Evolutionary conservation across 345 rosid species (phyloP), one percentile per base, ranked within the genome.

Genomic region (Brassica incana): DNA sequence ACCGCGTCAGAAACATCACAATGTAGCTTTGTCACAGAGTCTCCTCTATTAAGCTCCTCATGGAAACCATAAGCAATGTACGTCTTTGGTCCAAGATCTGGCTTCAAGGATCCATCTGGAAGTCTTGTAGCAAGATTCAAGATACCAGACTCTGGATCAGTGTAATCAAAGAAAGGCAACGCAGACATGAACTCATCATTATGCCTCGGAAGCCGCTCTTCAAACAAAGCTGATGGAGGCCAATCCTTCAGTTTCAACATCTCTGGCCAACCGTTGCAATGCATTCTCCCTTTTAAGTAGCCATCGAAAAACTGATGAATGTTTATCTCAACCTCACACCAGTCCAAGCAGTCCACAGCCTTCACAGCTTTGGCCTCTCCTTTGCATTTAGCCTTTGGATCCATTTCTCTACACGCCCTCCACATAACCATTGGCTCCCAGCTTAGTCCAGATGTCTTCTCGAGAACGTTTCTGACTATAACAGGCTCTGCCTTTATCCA

Each of bases 351-450:
- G 70, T 92, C 89, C 79, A 92, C 72, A 16, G 91, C 90, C 76
- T 2, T 40, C 78, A 71, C 83, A 79, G 14, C 82, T 87, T 15
- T 38, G 3, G 78, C 82, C 77, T 78, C 61, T 54, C 18, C 76
- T 69, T 64, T 75, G 59, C 60, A 18, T 54, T 23, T 20, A 70
- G 14, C 54, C 54, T 80, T 80, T 18, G 79, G 83, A 75, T 74
- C 83, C 27, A 85, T 78, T 82, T 87, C 88, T 25, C 93, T 85
- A 72, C 85, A 84, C 15, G 93, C 94, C 33, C 97, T 90, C 91
- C 93, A 94, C 94, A 90, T 92, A 66, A 94, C 97, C 90, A 87
- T 81, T 56, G 97, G 98, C 58, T 89, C 95, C 98, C 93, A 94
- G 74, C 97, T 94, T 68, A 94, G 74, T 60, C 97, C 92, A 62